Percentiles rank a stretch among this genome's conserved stretches.
Conservation (phyloP, 345 rosid genomes). For the Eucalyptus erythrocorys region DNA sequence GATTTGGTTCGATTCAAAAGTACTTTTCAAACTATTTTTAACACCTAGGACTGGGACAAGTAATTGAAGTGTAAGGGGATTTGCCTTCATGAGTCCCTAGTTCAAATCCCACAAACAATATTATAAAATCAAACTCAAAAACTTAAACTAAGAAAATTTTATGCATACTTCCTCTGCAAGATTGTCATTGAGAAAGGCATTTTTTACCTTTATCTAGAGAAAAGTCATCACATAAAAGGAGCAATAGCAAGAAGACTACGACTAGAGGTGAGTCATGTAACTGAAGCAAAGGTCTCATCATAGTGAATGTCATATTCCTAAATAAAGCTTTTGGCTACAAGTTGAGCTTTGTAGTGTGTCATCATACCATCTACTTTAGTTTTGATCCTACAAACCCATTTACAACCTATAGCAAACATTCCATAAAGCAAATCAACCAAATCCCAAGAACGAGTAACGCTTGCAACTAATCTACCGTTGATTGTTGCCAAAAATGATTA, state of each 20-base stretch:
- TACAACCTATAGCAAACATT: background rate
- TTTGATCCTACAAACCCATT: background rate
- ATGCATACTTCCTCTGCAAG: background rate
- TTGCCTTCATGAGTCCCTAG: background rate
- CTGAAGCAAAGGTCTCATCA: background rate
- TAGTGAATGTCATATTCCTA: background rate
- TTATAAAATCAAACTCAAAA: background rate
- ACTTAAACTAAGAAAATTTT: background rate
- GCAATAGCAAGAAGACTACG: background rate
- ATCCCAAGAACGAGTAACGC: background rate
- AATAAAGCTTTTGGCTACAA: background rate
- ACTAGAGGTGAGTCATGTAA: background rate
- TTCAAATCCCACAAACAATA: background rate
- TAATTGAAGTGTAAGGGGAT: background rate
- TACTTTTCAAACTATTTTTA: too few relatives aligned
- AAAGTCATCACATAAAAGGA: background rate
- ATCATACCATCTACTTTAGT: background rate
- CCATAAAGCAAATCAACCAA: background rate
- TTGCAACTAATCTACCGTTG: background rate
- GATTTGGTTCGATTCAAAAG: too few relatives aligned
- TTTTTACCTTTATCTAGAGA: background rate
- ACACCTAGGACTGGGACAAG: background rate
- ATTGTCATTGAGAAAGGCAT: background rate
- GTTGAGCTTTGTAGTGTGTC: background rate
- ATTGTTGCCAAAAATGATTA: background rate